Percentiles rank a stretch among this genome's conserved stretches.
Evolutionary conservation across 176 grass and related monocot genomes (phyloP).

Genomic region (Phragmites australis): DNA sequence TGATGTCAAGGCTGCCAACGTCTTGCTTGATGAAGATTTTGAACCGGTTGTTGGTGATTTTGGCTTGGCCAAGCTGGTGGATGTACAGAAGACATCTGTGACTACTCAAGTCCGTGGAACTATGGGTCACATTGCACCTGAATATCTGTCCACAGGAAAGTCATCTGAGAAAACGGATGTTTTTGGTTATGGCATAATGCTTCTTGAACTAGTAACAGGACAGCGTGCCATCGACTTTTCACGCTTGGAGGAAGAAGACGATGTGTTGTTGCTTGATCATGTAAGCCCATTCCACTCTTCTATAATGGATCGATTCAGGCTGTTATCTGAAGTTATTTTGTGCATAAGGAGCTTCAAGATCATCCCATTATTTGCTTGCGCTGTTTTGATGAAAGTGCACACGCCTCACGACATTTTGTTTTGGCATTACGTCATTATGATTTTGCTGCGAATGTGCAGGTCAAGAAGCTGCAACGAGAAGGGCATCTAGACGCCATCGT

Average conservation of each 20-base stretch:
- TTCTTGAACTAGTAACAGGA: slow-evolving; percentile 91
- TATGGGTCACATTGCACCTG: slow-evolving; percentile 98
- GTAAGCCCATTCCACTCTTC: slow-evolving; percentile 44
- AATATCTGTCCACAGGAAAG: slow-evolving; percentile 93
- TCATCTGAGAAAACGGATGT: slow-evolving; percentile 95
- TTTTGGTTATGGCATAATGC: slow-evolving; percentile 96
- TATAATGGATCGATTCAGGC: background rate
- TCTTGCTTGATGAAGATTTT: slow-evolving; percentile 92
- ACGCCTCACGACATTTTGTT: background rate
- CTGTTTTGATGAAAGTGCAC: background rate
- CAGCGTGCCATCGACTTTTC: slow-evolving; percentile 96
- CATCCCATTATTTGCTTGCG: background rate
- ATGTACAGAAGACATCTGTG: slow-evolving; percentile 93
- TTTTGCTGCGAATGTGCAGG: slow-evolving; percentile 41
- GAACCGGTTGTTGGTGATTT: slow-evolving; percentile 95
- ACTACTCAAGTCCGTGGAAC: slow-evolving; percentile 96
- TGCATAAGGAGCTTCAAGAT: background rate
- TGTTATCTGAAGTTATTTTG: background rate
- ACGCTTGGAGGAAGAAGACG: slow-evolving; percentile 94
- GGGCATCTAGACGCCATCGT: slow-evolving; percentile 60
- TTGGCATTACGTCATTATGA: too few species aligned
- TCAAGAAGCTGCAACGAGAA: slow-evolving; percentile 94
- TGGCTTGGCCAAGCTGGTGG: slow-evolving; percentile 88
- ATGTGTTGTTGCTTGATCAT: slow-evolving; percentile 93
- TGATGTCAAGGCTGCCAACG: slow-evolving; percentile 94